Evolutionary conservation across 169 alveolate species (phyloP), one percentile per base, ranked within the genome.

Genomic region (Babesia ovis): DNA sequence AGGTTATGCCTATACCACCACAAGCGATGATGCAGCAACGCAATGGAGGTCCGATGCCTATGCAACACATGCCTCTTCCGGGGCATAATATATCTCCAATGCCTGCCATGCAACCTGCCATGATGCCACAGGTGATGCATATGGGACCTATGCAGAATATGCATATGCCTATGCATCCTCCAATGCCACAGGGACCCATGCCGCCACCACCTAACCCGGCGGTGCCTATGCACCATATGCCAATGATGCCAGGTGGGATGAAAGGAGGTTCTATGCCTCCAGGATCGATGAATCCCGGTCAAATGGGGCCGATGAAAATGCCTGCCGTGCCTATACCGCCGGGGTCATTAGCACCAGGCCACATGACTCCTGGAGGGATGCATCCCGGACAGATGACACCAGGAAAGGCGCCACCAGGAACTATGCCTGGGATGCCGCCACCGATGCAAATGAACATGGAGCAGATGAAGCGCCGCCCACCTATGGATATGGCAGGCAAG

Each of bases 341-440:
- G 11, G 74, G 74, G 0, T 39, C 32, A 25, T 35, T 64, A 34
- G 18, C 25, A 4, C 61, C 61, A 6, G 74, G 50, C 16, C 20
- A n/a, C 1, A 32, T 64, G 59, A 35, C 45, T 0, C 53, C 48
- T 2, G 58, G 4, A n/a, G 53, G 48, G 12, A 48, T 48, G 48
- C 41, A 25, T 4, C 60, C 73, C 0, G 60, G 61, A 4, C 48
- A 25, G 23, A 62, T 62, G 73, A 25, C 27, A 29, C 60, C 73
- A 2, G 60, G 60, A 12, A 25, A 62, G 29, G 42, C 39, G 5
- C 41, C 39, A 20, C 73, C 73, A 23, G 73, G 73, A 12, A 5
- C 61, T 16, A 62, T 62, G 60, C 69, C 58, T 39, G 61, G 74
- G 20, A 64, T 45, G 50, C 48, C 61, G 50, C 45, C 74, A 32